These are phyloP conservation scores for Mimosa bimucronata DNA, from an alignment of 306 rosid species.

Conservation along the genomic window DNA sequence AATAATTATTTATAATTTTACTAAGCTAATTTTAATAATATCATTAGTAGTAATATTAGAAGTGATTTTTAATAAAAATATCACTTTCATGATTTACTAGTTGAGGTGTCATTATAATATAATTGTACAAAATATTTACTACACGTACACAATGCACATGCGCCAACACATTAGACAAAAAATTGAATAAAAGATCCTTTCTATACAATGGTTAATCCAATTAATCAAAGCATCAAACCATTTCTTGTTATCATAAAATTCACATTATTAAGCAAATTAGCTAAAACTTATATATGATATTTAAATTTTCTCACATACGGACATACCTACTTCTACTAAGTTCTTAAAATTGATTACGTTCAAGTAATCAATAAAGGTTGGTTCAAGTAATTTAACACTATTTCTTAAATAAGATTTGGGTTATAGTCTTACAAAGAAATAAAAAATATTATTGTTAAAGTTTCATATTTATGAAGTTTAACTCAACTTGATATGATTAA, in stretches of 20 bases:
- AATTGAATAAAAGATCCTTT: background rate
- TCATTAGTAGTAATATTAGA: background rate
- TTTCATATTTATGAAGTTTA: background rate
- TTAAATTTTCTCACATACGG: background rate
- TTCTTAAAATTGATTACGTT: background rate
- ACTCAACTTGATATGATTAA: background rate
- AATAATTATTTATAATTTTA: no score
- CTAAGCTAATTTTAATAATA: background rate
- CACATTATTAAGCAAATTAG: background rate
- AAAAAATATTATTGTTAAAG: background rate
- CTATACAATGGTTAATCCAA: background rate
- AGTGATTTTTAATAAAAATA: background rate
- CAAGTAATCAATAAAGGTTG: background rate
- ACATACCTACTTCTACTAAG: background rate
- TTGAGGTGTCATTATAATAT: background rate
- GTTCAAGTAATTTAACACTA: background rate
- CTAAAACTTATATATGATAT: background rate
- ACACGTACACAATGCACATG: background rate
- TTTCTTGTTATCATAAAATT: background rate
- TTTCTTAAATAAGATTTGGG: background rate
- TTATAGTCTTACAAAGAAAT: background rate
- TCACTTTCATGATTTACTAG: background rate
- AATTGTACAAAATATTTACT: background rate
- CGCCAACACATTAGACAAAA: background rate
- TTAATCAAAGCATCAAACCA: background rate